A percentile compares a stretch with the other conserved stretches of the same genome.
Evolutionary conservation across 2,329 filamentous ascomycete genomes (phyloP).

Genomic region (Cercospora sojina): DNA sequence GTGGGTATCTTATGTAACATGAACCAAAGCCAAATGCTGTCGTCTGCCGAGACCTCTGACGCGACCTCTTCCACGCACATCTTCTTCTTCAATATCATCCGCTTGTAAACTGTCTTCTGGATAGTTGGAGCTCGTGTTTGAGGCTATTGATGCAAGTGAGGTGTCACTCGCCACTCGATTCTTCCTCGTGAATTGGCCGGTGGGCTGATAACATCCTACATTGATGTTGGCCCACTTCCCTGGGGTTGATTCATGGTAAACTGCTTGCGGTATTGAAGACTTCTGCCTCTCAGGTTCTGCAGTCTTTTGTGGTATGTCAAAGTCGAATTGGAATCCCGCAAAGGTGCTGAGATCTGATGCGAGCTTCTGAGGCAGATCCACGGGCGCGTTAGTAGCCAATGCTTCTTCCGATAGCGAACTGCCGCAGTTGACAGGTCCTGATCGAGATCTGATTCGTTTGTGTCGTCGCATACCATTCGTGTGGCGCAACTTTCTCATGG

Average conservation of each 20-base stretch:
- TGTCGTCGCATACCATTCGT: slow-evolving; percentile 1
- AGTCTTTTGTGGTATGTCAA: slow-evolving; percentile 10
- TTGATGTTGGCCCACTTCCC: not conserved
- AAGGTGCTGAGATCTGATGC: not conserved
- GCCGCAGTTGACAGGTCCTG: not conserved
- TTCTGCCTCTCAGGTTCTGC: not conserved
- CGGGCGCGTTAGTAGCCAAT: not conserved
- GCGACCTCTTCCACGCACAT: slow-evolving; percentile 19
- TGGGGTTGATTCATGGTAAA: not conserved
- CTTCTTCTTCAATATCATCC: slow-evolving; percentile 23
- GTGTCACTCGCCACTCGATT: slow-evolving; percentile 11
- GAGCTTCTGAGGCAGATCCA: slow-evolving; percentile 5
- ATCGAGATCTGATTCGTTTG: not conserved
- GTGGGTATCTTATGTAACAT: slow-evolving; percentile 10
- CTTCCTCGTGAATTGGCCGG: slow-evolving; percentile 2
- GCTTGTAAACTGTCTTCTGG: slow-evolving; percentile 22
- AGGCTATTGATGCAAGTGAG: slow-evolving; percentile 6
- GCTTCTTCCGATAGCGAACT: not conserved
- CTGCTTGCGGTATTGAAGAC: not conserved
- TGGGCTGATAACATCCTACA: slow-evolving; percentile 16
- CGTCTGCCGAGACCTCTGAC: slow-evolving; percentile 8
- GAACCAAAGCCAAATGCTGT: not conserved
- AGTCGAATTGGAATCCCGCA: slow-evolving; percentile 16
- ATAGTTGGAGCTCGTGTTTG: slow-evolving; percentile 19
- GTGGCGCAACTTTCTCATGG: slow-evolving; percentile 4